A percentile compares a stretch with the other conserved stretches of the same genome.
These are phyloP conservation scores for Thraustochytrium sp. DNA, from an alignment of 352 stramenopile genomes.

Conservation along the genomic window DNA sequence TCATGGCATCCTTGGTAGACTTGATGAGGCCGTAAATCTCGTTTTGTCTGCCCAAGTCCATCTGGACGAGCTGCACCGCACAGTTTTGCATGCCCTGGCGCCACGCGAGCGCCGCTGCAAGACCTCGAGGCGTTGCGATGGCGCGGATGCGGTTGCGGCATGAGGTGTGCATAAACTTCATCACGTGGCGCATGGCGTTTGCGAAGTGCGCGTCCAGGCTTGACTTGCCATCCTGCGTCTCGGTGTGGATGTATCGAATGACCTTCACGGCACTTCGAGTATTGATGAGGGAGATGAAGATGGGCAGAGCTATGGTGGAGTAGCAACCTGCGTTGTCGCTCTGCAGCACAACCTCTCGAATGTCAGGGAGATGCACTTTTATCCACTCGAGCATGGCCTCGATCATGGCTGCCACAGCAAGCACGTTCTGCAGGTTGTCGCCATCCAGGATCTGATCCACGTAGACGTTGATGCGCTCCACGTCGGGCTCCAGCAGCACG, in stretches of 20 bases:
- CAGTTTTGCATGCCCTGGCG: background rate
- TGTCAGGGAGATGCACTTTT: background rate
- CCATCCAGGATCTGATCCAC: background rate
- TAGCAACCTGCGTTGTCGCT: background rate
- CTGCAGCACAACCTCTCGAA: background rate
- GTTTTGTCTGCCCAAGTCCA: background rate
- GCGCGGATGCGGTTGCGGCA: background rate
- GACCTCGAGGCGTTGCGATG: background rate
- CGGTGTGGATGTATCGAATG: background rate
- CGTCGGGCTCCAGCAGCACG: too few relatives aligned
- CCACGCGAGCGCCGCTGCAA: background rate
- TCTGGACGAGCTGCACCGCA: background rate
- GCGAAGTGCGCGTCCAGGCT: background rate
- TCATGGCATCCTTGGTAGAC: background rate
- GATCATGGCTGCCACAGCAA: background rate
- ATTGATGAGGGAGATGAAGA: background rate
- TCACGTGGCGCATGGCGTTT: background rate
- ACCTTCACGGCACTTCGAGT: background rate
- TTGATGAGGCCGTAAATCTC: background rate
- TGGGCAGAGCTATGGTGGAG: background rate
- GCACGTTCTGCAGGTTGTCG: background rate
- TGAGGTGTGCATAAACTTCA: background rate
- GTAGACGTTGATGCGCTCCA: background rate
- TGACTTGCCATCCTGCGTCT: background rate
- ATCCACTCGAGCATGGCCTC: background rate